Evolutionary conservation across 1,139 yeast genomes (phyloP), one percentile per base, ranked within the genome.

Genomic region (Taphrina deformans): DNA sequence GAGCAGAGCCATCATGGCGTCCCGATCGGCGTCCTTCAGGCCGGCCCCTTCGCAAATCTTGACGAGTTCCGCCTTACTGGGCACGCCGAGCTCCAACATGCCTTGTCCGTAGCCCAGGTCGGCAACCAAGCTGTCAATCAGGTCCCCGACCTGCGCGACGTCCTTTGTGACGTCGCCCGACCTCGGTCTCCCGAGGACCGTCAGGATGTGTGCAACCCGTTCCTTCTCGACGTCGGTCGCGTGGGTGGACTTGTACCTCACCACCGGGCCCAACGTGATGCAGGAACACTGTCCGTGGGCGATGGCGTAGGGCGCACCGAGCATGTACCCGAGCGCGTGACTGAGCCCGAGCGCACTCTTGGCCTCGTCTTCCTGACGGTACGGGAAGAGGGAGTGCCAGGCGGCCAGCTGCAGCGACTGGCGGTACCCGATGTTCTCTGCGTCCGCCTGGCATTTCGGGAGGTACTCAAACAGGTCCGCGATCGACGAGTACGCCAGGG

Each of bases 321-420:
- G 38, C 56, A 48, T 48, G 35, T 55, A 52, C 21, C 65, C 65
- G 27, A 62, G 21, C 14, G 55, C 62, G 40, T 62, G 65, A 38
- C 62, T 55, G 16, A 62, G 44, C 3, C 55, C 55, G 14, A 55
- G 51, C 1, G 55, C 35, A 16, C 56, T 45, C 58, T 48, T 48
- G 45, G 52, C 59, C 16, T 44, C 62, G 24, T 52, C 65, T 55
- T 55, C 62, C 51, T 50, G 55, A n/a, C 31, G 31, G 24, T 55
- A 62, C 24, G 69, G 69, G 40, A 65, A 65, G 24, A 67, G 48
- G 35, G 62, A 52, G 18, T 62, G 51, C 44, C 65, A 62, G 9
- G 63, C 64, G 10, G 67, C 67, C 40, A 56, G 52, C 24, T 62
- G 64, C 35, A 65, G 14, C 16, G 12, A 9, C 18, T 67, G 67